A percentile compares a stretch with the other conserved stretches of the same genome.
Evolutionary conservation across 192 early-diverging fungal species (phyloP).

Genomic region (Coemansia sp.): DNA sequence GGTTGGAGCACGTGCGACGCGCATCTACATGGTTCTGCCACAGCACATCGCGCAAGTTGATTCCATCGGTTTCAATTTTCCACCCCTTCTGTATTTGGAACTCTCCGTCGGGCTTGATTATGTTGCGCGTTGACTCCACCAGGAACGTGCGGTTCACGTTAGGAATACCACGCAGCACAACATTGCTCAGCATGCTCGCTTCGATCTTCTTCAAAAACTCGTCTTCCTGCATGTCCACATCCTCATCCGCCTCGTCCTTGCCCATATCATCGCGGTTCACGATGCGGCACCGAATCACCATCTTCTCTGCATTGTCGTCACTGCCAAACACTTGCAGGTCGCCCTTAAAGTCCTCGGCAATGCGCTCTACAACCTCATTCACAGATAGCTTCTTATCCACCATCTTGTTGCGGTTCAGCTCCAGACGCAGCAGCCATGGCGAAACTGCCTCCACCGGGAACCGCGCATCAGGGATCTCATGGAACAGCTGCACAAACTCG

Average conservation of each 20-base stretch:
- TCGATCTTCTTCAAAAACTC: slow-evolving; percentile 86
- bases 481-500: slow-evolving; percentile 84
- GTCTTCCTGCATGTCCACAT: slow-evolving; percentile 70
- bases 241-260: slow-evolving; percentile 59
- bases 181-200: slow-evolving; percentile 78
- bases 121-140: slow-evolving; percentile 21
- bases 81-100: slow-evolving; percentile 66
- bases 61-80: slow-evolving; percentile 91
- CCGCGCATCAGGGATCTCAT: slow-evolving; percentile 78
- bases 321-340: slow-evolving; percentile 80
- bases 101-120: slow-evolving; percentile 59
- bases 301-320: slow-evolving; percentile 87
- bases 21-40: slow-evolving; percentile 80
- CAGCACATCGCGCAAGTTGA: slow-evolving; percentile 85
- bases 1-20: slow-evolving; percentile 83
- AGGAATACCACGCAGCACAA: slow-evolving; percentile 84
- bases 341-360: slow-evolving; percentile 73
- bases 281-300: slow-evolving; percentile 86
- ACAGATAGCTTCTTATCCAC: slow-evolving; percentile 88
- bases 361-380: slow-evolving; percentile 74
- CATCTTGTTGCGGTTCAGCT: slow-evolving; percentile 76
- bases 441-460: slow-evolving; percentile 60
- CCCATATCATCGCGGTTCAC: slow-evolving; percentile 61
- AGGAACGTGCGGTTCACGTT: slow-evolving; percentile 81
- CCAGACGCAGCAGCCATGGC: slow-evolving; percentile 75